Percentiles rank a stretch among this genome's conserved stretches.
Conservation (phyloP, 345 rosid genomes). For the Cardamine occulta region DNA sequence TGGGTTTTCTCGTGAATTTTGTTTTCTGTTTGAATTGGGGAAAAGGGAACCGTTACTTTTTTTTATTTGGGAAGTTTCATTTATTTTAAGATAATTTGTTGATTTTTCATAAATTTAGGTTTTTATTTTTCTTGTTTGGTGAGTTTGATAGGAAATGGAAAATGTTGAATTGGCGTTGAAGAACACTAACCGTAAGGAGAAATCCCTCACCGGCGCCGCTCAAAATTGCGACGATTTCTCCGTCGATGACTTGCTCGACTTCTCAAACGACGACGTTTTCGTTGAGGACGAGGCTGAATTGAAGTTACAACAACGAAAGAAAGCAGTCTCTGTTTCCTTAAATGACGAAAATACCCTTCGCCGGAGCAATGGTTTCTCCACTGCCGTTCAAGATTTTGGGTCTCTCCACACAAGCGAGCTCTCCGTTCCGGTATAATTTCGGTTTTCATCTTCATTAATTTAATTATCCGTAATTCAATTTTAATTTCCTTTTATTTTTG, state of each 20-base stretch:
- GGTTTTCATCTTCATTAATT: not conserved
- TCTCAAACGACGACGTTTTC: conserved; percentile 66
- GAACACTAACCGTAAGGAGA: conserved; percentile 15
- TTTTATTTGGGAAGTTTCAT: not conserved
- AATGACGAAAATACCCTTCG: conserved; percentile 32
- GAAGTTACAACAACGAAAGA: conserved; percentile 34
- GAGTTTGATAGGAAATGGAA: conserved; percentile 53
- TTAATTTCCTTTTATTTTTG: not conserved
- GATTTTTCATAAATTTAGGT: not conserved
- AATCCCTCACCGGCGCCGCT: conserved; percentile 25
- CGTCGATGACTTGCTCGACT: conserved; percentile 78
- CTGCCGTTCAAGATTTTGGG: conserved; percentile 44
- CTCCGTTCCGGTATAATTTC: conserved; percentile 60
- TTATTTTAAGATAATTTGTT: not conserved
- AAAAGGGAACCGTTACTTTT: conserved; percentile 1
- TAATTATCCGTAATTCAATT: not conserved
- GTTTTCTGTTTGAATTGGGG: not conserved
- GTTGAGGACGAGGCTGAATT: conserved; percentile 42
- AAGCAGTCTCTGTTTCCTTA: conserved; percentile 21
- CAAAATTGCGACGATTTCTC: conserved; percentile 63
- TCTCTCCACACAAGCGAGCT: conserved; percentile 56
- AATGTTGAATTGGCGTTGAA: conserved; percentile 65
- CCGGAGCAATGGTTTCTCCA: conserved; percentile 28
- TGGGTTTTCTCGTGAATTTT: not conserved
- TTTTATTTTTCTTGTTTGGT: not conserved